Conservation (phyloP, 2,329 filamentous ascomycete species). For the Pseudogymnoascus sp. region DNA sequence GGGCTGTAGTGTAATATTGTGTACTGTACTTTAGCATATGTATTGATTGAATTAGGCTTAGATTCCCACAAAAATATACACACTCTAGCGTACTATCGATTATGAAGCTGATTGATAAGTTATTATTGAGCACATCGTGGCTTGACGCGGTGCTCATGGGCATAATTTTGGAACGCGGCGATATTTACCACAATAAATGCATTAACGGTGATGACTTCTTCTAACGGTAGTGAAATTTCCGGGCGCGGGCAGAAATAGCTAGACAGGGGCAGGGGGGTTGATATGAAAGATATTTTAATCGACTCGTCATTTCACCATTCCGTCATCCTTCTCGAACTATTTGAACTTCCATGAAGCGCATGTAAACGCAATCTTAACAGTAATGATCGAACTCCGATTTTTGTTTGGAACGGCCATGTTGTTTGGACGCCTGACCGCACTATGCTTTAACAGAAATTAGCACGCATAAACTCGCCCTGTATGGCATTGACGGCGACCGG, state of each 20-base stretch:
- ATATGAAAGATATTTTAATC: background rate
- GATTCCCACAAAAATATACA: slow-evolving; percentile 5
- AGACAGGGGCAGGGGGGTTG: background rate
- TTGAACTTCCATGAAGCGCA: slow-evolving; percentile 2
- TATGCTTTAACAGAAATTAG: slow-evolving; percentile 7
- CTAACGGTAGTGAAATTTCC: slow-evolving; percentile 4
- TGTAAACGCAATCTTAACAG: slow-evolving; percentile 1
- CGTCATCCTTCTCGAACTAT: background rate
- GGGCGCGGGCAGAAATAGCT: background rate
- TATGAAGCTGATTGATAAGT: slow-evolving; percentile 1
- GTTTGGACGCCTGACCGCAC: slow-evolving; percentile 5
- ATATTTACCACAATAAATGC: background rate
- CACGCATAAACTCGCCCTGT: slow-evolving; percentile 1
- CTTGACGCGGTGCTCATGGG: background rate
- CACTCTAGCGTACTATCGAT: background rate
- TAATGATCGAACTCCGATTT: background rate
- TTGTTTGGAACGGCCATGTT: slow-evolving; percentile 1
- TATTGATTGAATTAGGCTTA: slow-evolving; percentile 6
- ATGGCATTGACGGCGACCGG: slow-evolving; percentile 2
- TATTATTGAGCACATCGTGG: background rate
- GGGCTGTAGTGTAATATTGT: slow-evolving; percentile 9
- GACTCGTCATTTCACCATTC: background rate
- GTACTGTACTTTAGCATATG: slow-evolving; percentile 9
- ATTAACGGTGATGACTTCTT: background rate
- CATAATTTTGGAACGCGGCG: background rate